Conservation (phyloP, 1,284 basidiomycete species). For the Naganishia albida region DNA sequence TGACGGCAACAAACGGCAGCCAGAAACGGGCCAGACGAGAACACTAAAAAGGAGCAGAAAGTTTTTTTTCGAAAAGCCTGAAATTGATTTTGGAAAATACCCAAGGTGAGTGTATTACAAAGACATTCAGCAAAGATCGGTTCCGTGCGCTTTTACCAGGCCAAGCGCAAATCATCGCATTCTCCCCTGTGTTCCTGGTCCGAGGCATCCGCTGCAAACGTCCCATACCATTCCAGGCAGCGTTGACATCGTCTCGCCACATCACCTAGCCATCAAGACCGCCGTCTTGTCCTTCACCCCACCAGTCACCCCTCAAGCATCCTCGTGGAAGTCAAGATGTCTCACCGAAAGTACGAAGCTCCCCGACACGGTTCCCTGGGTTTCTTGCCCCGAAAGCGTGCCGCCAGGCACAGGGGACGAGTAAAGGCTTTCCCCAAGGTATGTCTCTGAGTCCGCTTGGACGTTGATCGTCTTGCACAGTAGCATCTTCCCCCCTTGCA, state of each 20-base stretch:
- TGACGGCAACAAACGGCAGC: no score
- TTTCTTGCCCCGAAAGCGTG: slow-evolving; percentile 82
- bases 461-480: slow-evolving; percentile 28
- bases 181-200: not conserved
- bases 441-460: slow-evolving; percentile 34
- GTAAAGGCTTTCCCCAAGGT: slow-evolving; percentile 98
- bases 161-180: no score
- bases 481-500: slow-evolving; percentile 11
- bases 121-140: not conserved
- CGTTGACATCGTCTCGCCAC: slow-evolving; percentile 15
- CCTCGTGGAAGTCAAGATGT: slow-evolving; percentile 30
- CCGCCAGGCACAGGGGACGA: slow-evolving; percentile 94
- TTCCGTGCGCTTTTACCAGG: not conserved
- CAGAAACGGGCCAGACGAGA: no score
- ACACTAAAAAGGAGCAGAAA: not conserved
- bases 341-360: slow-evolving; percentile 67
- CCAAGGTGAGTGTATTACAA: not conserved
- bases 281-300: slow-evolving; percentile 1
- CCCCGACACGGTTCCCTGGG: slow-evolving; percentile 35
- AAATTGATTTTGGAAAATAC: not conserved
- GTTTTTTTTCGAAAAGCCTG: not conserved
- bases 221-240: not conserved
- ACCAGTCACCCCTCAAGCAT: slow-evolving; percentile 23
- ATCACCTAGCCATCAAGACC: not conserved
- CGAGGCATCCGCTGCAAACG: not conserved